Base-by-base conservation (phyloP, 1,284 basidiomycete species). In the Pholiota adiposa region DNA sequence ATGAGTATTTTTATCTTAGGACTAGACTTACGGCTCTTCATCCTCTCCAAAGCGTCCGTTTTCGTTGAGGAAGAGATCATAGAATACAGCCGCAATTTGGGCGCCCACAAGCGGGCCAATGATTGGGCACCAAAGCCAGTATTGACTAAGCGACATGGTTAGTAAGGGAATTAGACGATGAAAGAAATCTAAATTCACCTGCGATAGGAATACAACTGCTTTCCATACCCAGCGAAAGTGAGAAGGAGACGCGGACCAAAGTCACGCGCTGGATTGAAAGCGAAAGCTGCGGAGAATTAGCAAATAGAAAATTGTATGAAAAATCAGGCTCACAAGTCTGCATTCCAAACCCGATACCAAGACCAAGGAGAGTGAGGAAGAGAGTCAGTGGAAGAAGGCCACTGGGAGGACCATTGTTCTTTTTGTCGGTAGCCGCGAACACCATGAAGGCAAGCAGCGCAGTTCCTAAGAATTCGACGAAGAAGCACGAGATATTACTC, bases 91-190 rank as follows among this genome's bases (percentile, higher is more conserved):
- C 36, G 82, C 87, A 9, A 73, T 64, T 56, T 85, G 79, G 54
- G 79, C 85, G 25, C 87, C 88, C 23, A 82, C 57, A 61, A 88
- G 79, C 3, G 86, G 83, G 0, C 75, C 86, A 29, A 90, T 72
- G 12, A 87, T 66, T 12, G 87, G 84, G 64, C 86, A 87, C 91
- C 90, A 93, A 9, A 91, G 63, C 89, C 89, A 93, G 69, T 92
- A 93, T 65, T 88, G 87, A 65, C 78, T 80, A 44, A 57, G 64
- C 18, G 40, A 52, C 18, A 54, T 38, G 34, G 31, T 40, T 2
- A 27, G 14, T 9, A 9, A 21, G 11, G 19, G 25, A 54, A 55
- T 38, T 7, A 14, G 4, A 11, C 4, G 16, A 51, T 31, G 33
- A 54, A 41, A n/a, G 27, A n/a, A 19, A 44, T 27, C 12, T 31